Percentiles rank a stretch among this genome's conserved stretches.
phyloP scores from a whole-genome alignment of 2,329 filamentous ascomycete genomes.

The Stromatinia cepivora region DNA sequence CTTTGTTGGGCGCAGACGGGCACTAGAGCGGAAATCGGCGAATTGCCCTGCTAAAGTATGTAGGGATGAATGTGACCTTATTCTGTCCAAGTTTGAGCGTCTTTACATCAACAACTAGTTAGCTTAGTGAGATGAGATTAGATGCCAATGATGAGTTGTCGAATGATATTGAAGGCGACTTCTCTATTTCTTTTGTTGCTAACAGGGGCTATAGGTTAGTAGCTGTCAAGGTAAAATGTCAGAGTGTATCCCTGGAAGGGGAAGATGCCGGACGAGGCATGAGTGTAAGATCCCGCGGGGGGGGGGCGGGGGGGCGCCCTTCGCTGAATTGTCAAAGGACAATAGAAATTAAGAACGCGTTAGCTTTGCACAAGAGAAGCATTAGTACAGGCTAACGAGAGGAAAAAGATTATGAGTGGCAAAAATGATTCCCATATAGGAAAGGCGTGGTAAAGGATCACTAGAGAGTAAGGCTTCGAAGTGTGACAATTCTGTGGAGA shows the following conservation, averaged over 20 bases:
- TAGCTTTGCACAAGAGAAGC: background rate
- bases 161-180: background rate
- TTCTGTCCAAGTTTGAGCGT: slow-evolving; percentile 1
- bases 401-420: background rate
- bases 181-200: background rate
- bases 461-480: background rate
- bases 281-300: background rate
- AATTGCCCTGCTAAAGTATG: slow-evolving; percentile 3
- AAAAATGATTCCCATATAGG: background rate
- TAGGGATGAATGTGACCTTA: slow-evolving; percentile 12
- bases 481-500: background rate
- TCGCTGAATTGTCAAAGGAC: background rate
- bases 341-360: background rate
- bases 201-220: background rate
- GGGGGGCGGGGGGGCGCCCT: no score
- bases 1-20: background rate
- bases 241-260: background rate
- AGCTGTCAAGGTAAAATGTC: background rate
- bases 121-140: background rate
- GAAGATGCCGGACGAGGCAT: background rate
- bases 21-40: slow-evolving; percentile 9
- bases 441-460: background rate
- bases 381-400: background rate
- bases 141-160: slow-evolving; percentile 8
- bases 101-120: background rate